Evolutionary conservation across 1,139 yeast species (phyloP).

Genomic region (Schwanniomyces etchellsii): DNA sequence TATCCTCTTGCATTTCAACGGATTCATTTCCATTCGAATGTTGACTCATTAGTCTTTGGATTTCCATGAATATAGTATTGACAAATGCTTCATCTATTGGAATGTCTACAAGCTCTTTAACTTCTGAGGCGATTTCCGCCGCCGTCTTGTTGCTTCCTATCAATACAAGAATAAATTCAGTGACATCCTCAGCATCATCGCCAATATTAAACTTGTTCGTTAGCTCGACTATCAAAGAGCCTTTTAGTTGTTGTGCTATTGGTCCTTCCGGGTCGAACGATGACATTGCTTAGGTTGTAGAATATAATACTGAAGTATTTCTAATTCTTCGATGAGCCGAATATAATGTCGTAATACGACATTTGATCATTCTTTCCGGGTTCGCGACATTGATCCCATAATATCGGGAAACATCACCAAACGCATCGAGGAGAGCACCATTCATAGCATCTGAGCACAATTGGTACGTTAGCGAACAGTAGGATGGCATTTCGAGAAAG

Average conservation of each 20-base stretch:
- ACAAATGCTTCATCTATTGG: conserved; percentile 49
- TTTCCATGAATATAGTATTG: conserved; percentile 51
- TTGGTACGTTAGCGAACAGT: no score
- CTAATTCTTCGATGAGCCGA: neutral
- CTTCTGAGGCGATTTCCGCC: conserved; percentile 59
- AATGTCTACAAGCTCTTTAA: conserved; percentile 60
- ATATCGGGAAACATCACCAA: no score
- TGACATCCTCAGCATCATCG: conserved; percentile 73
- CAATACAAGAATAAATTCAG: conserved; percentile 72
- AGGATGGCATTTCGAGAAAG: no score
- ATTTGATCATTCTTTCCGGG: no score
- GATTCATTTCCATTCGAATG: no score
- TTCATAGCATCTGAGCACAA: no score
- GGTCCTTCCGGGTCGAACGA: conserved; percentile 38
- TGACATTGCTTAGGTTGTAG: conserved; percentile 5
- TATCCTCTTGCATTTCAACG: conserved; percentile 10
- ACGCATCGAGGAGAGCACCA: no score
- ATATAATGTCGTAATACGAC: no score
- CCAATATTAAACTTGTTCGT: conserved; percentile 26
- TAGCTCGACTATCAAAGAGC: conserved; percentile 32
- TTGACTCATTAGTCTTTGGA: conserved; percentile 29
- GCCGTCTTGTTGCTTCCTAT: conserved; percentile 67
- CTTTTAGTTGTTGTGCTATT: conserved; percentile 33
- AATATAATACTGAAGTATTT: neutral
- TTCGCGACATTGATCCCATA: no score